Evolutionary conservation across 2,329 filamentous ascomycete species (phyloP).

Genomic region (Alternaria conjuncta): DNA sequence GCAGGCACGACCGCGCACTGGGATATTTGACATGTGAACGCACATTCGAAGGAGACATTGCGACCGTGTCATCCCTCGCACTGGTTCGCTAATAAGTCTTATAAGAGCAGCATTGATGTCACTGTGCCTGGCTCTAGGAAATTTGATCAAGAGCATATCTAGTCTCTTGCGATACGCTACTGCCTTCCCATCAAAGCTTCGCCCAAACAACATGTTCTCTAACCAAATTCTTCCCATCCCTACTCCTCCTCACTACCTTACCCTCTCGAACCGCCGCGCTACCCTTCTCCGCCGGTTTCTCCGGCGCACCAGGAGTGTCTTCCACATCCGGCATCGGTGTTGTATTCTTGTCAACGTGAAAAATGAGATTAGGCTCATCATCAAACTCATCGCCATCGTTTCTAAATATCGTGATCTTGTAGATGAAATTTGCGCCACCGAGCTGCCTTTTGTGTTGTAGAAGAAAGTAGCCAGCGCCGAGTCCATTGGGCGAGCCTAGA

Average conservation of each 20-base stretch:
- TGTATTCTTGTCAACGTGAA: slow-evolving; percentile 9
- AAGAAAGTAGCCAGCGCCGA: slow-evolving; percentile 18
- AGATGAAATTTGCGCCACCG: slow-evolving; percentile 14
- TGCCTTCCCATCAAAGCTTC: background rate
- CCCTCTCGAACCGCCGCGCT: background rate
- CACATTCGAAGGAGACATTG: no score
- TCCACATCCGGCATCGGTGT: background rate
- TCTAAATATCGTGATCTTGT: slow-evolving; percentile 10
- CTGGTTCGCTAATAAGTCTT: no score
- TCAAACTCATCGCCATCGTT: background rate
- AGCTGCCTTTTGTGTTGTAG: slow-evolving; percentile 19
- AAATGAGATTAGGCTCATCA: slow-evolving; percentile 3
- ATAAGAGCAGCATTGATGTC: no score
- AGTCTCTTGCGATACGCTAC: background rate
- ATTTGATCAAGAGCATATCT: no score
- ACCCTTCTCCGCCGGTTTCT: background rate
- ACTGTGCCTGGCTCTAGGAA: no score
- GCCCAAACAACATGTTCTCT: background rate
- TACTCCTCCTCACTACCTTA: background rate
- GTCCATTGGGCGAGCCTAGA: slow-evolving; percentile 16
- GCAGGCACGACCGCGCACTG: background rate
- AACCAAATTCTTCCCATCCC: background rate
- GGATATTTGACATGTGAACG: background rate
- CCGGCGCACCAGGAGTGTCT: background rate
- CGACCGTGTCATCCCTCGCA: no score